Percentiles rank a stretch among this genome's conserved stretches.
Conservation (phyloP, 352 stramenopile genomes). For the Phytopythium vexans region DNA sequence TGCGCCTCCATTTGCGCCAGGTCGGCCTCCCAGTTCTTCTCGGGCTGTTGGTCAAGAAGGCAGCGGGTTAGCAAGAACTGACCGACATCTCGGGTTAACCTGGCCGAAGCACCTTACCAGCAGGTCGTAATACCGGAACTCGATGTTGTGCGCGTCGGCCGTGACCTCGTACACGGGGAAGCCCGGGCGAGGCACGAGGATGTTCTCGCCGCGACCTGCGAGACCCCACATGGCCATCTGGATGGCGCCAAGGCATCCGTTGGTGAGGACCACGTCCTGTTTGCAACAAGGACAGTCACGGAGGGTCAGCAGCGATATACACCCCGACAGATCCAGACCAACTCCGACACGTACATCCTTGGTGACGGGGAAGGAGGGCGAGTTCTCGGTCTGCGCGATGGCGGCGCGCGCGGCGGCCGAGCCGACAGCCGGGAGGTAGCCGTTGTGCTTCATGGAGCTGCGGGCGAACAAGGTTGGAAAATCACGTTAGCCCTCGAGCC, state of each 20-base stretch:
- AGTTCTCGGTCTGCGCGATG: conserved; percentile 86
- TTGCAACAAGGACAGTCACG: neutral
- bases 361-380: conserved; percentile 45
- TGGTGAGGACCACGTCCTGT: conserved; percentile 92
- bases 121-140: conserved; percentile 90
- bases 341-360: conserved; percentile 48
- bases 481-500: neutral
- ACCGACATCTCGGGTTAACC: neutral
- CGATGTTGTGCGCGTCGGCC: conserved; percentile 89
- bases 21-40: conserved; percentile 92
- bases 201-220: conserved; percentile 88
- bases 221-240: conserved; percentile 91
- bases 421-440: conserved; percentile 93
- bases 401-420: conserved; percentile 78
- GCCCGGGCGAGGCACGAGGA: conserved; percentile 92
- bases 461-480: neutral
- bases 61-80: neutral
- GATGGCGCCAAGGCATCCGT: conserved; percentile 91
- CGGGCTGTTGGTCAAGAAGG: conserved; percentile 25
- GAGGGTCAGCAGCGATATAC: neutral
- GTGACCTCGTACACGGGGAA: conserved; percentile 97
- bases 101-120: conserved; percentile 19
- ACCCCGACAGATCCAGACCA: too few relatives aligned
- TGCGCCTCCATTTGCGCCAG: conserved; percentile 89
- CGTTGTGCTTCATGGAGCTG: conserved; percentile 85